phyloP scores from a whole-genome alignment of 1,284 basidiomycete species.

The Trametes hirsuta region DNA sequence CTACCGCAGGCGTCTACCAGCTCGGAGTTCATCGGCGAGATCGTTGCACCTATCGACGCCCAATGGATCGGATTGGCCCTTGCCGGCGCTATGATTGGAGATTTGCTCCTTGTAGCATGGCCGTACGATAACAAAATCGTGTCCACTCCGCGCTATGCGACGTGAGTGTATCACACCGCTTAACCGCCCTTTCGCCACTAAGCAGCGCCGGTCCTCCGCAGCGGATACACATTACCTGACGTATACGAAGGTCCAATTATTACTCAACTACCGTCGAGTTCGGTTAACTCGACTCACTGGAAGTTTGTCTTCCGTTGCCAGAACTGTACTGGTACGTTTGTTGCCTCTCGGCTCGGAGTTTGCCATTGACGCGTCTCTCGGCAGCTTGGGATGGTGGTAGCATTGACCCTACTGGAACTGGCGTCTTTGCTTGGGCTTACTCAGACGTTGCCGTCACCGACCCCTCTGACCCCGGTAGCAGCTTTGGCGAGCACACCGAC shows the following conservation, averaged over 20 bases:
- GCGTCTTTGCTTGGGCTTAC: conserved; percentile 58
- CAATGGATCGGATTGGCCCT: conserved; percentile 59
- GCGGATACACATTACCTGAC: conserved; percentile 2
- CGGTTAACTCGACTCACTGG: conserved; percentile 39
- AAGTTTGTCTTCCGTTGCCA: conserved; percentile 40
- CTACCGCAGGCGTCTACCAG: conserved; percentile 51
- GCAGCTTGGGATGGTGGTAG: conserved; percentile 36
- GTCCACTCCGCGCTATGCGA: conserved; percentile 51
- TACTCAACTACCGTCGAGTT: conserved; percentile 35
- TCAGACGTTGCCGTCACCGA: conserved; percentile 40
- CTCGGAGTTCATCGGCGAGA: conserved; percentile 63
- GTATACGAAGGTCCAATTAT: conserved; percentile 34
- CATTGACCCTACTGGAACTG: conserved; percentile 43
- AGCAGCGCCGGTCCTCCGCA: neutral
- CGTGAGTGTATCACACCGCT: conserved; percentile 34
- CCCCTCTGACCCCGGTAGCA: conserved; percentile 42
- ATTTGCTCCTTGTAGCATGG: conserved; percentile 62
- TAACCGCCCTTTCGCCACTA: neutral
- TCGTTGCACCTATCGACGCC: conserved; percentile 55
- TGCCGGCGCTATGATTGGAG: conserved; percentile 56
- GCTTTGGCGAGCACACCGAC: conserved; percentile 49
- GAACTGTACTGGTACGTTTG: conserved; percentile 37
- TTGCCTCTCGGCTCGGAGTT: neutral
- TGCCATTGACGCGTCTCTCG: neutral
- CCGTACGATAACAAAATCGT: conserved; percentile 56